These are phyloP conservation scores for Aspergillus sp. DNA, from an alignment of 2,329 filamentous ascomycete genomes.

Conservation along the genomic window DNA sequence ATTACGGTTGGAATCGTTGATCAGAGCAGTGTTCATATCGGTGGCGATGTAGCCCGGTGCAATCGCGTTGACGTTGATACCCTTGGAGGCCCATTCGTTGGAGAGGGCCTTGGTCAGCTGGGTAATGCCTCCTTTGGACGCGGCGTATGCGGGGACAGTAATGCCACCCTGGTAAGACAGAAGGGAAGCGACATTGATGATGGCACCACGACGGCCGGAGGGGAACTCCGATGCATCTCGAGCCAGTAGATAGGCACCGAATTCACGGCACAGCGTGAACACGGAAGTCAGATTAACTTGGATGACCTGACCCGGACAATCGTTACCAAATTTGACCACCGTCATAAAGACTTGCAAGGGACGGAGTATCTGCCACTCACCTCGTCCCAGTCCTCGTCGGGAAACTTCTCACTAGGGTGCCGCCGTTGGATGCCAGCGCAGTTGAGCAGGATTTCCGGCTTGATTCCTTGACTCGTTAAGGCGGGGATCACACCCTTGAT, in stretches of 20 bases:
- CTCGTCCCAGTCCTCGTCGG: slow-evolving; percentile 72
- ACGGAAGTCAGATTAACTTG: slow-evolving; percentile 84
- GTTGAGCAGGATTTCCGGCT: slow-evolving; percentile 77
- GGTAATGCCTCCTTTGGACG: slow-evolving; percentile 78
- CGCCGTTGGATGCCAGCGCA: slow-evolving; percentile 83
- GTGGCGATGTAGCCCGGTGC: slow-evolving; percentile 88
- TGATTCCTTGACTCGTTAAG: slow-evolving; percentile 44
- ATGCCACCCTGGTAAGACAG: slow-evolving; percentile 82
- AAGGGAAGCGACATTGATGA: slow-evolving; percentile 82
- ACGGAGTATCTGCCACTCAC: slow-evolving; percentile 33
- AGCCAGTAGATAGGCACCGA: slow-evolving; percentile 31
- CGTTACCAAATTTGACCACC: slow-evolving; percentile 26
- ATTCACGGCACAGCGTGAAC: slow-evolving; percentile 50
- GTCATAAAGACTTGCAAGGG: not conserved
- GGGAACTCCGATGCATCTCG: slow-evolving; percentile 33
- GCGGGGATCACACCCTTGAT: slow-evolving; percentile 41
- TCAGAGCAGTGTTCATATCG: slow-evolving; percentile 87
- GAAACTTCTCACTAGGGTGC: slow-evolving; percentile 72
- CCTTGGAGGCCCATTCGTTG: slow-evolving; percentile 80
- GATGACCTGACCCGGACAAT: slow-evolving; percentile 84
- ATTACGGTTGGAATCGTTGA: slow-evolving; percentile 67
- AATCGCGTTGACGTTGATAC: slow-evolving; percentile 81
- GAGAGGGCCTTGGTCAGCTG: slow-evolving; percentile 81
- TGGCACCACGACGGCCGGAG: slow-evolving; percentile 44
- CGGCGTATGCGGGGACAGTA: slow-evolving; percentile 83